Evolutionary conservation across 2,329 filamentous ascomycete genomes (phyloP).

Genomic region (Claviceps sp.): DNA sequence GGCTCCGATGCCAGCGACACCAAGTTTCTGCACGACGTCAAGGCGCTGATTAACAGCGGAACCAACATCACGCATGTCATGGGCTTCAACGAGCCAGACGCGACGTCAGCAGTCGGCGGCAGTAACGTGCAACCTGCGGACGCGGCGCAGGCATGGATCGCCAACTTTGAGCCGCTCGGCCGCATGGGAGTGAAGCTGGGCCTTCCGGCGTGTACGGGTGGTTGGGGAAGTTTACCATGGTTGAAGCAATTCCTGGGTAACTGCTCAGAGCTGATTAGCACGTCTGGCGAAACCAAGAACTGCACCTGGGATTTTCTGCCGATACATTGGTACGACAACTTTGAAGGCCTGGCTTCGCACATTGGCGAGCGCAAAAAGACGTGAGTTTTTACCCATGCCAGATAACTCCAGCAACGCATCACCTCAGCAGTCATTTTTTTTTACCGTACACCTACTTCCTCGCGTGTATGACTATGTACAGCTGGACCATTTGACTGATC

Average conservation of each 20-base stretch:
- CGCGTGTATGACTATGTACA: too few relatives aligned
- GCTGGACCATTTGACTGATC: background rate
- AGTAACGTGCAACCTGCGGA: constrained; percentile 43
- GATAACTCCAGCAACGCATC: too few relatives aligned
- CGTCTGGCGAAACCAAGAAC: constrained; percentile 25
- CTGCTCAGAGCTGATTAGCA: constrained; percentile 45
- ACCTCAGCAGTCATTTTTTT: too few relatives aligned
- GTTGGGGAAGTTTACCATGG: constrained; percentile 49
- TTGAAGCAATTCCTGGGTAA: constrained; percentile 49
- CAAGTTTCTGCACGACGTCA: constrained; percentile 48
- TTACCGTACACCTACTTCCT: too few relatives aligned
- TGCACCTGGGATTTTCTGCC: constrained; percentile 52
- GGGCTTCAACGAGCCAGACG: constrained; percentile 72
- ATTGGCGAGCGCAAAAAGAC: constrained; percentile 36
- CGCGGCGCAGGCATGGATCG: constrained; percentile 57
- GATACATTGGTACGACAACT: constrained; percentile 57
- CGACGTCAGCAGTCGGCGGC: constrained; percentile 40
- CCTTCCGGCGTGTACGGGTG: constrained; percentile 56
- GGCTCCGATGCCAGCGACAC: constrained; percentile 34
- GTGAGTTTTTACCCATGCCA: constrained; percentile 14
- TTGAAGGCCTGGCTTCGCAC: constrained; percentile 52
- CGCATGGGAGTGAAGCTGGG: constrained; percentile 53
- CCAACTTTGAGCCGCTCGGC: constrained; percentile 56
- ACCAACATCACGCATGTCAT: constrained; percentile 53
- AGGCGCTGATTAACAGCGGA: constrained; percentile 33